These are phyloP conservation scores for Myxozyma geophila DNA, from an alignment of 805 yeast species.

Conservation along the genomic window DNA sequence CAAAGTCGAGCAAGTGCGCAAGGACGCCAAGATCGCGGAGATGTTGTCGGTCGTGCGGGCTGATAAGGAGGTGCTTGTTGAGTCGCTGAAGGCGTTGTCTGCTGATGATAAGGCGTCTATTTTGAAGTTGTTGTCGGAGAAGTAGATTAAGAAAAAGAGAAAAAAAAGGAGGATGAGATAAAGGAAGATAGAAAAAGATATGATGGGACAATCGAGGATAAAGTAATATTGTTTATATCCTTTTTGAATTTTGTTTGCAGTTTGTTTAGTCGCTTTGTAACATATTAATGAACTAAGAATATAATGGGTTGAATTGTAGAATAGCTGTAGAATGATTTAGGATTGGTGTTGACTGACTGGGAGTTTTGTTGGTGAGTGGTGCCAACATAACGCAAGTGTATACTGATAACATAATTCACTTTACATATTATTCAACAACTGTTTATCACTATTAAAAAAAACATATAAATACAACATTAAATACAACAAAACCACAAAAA, in stretches of 20 bases:
- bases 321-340: no score
- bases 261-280: slow-evolving; percentile 5
- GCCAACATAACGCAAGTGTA: no score
- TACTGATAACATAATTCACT: no score
- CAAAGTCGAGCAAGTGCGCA: slow-evolving; percentile 24
- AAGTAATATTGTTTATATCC: background rate
- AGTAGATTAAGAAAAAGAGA: background rate
- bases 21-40: slow-evolving; percentile 28
- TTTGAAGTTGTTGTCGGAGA: slow-evolving; percentile 33
- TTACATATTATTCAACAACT: no score
- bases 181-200: background rate
- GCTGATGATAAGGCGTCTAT: slow-evolving; percentile 45
- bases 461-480: background rate
- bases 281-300: background rate
- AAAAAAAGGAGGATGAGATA: background rate
- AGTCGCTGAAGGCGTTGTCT: slow-evolving; percentile 44
- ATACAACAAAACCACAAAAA: no score
- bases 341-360: no score
- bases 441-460: no score
- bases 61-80: slow-evolving; percentile 33
- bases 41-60: slow-evolving; percentile 23
- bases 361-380: no score
- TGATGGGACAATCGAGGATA: background rate
- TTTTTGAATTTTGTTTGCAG: background rate
- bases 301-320: background rate